Evolutionary conservation across 257 asterid species (phyloP), one percentile per base, ranked within the genome.

Genomic region (Solanum pennellii): DNA sequence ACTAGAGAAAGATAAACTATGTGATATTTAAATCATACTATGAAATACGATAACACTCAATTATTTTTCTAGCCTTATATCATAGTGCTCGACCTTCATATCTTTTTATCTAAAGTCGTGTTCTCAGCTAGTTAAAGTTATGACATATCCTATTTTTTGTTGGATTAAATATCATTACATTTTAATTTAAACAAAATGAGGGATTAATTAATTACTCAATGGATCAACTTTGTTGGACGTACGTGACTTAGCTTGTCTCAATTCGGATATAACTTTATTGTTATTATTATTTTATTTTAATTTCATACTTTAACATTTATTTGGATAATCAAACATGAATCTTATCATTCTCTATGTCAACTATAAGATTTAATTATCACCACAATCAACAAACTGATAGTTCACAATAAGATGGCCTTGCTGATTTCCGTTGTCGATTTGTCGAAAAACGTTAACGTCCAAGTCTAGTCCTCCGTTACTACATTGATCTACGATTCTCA

Each of bases 401-500:
- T 89, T 84, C 35, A 90, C 92, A 18, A 31, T 66, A 68, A 90
- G 88, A 77, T 83, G 88, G 9, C 92, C 91, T 20, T 83, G 84
- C 5, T 83, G 83, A 75, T 39, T 68, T n/a, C 91, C 91, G 1
- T 27, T 91, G 59, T 91, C 90, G n/a, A 91, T 9, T 23, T 9
- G 31, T 8, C 37, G 25, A 33, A 91, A 89, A 20, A 88, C 89
- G 7, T 72, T 71, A 2, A 49, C 47, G 20, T 91, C 91, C 37
- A 89, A 82, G 86, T 91, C 91, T 42, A 91, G 33, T 47, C 92
- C 92, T 10, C 91, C 90, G 45, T 89, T 89, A 3, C 86, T 59
- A 47, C 92, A 89, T 23, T 89, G 92, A 88, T 91, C 92, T 33
- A 91, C 89, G 2, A 91, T 89, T 39, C 92, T 89, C 49, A 87